These are phyloP conservation scores for Cronartium quercuum DNA, from an alignment of 1,284 basidiomycete species.

Conservation along the genomic window DNA sequence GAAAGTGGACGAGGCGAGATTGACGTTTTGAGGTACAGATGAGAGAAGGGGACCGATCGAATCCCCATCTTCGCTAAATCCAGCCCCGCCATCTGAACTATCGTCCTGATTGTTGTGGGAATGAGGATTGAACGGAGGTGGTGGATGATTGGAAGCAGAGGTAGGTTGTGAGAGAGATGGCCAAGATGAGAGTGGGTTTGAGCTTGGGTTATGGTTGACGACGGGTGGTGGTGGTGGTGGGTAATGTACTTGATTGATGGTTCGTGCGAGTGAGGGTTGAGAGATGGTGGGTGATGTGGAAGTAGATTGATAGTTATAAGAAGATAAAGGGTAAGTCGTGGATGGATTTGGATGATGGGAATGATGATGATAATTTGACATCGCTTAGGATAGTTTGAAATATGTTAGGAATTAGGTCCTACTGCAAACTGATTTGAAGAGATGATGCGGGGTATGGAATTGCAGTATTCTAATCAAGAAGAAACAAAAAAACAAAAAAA, in stretches of 20 bases:
- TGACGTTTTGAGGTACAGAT: not conserved
- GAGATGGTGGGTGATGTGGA: not conserved
- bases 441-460: too few species aligned
- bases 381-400: too few species aligned
- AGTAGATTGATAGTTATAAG: not conserved
- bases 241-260: not conserved
- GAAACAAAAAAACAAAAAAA: too few species aligned
- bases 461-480: too few species aligned
- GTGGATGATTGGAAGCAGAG: not conserved
- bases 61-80: not conserved
- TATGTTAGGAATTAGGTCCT: too few species aligned
- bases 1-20: not conserved
- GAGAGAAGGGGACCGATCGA: not conserved
- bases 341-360: not conserved
- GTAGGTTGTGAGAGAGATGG: not conserved
- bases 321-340: not conserved
- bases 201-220: not conserved
- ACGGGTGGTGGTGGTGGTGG: not conserved
- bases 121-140: not conserved
- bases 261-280: not conserved
- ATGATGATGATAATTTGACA: too few species aligned
- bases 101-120: slow-evolving; percentile 1
- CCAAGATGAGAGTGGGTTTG: not conserved
- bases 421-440: too few species aligned
- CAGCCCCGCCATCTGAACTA: not conserved